Evolutionary conservation across 345 rosid genomes (phyloP), one percentile per base, ranked within the genome.

Genomic region (Erucastrum elatum): DNA sequence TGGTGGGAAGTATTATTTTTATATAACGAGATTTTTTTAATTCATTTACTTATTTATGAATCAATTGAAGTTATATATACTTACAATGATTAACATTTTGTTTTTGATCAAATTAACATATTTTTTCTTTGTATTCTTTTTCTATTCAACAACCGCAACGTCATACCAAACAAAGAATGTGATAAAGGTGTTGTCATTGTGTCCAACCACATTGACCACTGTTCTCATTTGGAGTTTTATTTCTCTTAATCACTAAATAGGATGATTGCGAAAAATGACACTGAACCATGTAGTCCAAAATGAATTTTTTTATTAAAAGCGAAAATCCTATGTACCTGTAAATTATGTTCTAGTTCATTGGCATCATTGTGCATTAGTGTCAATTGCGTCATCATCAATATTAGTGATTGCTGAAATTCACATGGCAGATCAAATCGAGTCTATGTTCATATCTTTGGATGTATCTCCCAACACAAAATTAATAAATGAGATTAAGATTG

Each of bases 401-500:
- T 60, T 30, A 1, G 74, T 1, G 35, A 60, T 46, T 60, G 3
- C 51, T 44, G 62, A 30, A 69, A 61, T 69, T 61, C 63, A 49
- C 64, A 62, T 62, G 80, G 39, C 70, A n/a, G 2, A 26, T 62
- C 64, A 12, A 33, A 69, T 61, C 17, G 1, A 21, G 37, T 46
- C 39, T 68, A 46, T 44, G 6, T 31, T 46, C 46, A 68, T 13
- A 39, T 7, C 2, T 60, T 77, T 77, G 64, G 64, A 35, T 63
- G 11, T 11, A 51, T 63, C 25, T 49, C 37, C 44, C 31, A 63
- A 51, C 59, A 21, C 56, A n/a, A 49, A 70, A 53, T 2, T 26
- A 34, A 35, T 26, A 35, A 66, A 11, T 26, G 26, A 70, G 75
- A 70, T 64, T 63, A 15, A 21, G 75, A 70, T 53, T 77, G 65